phyloP scores from a whole-genome alignment of 169 alveolate genomes.

The Plasmodium cynomolgi region DNA sequence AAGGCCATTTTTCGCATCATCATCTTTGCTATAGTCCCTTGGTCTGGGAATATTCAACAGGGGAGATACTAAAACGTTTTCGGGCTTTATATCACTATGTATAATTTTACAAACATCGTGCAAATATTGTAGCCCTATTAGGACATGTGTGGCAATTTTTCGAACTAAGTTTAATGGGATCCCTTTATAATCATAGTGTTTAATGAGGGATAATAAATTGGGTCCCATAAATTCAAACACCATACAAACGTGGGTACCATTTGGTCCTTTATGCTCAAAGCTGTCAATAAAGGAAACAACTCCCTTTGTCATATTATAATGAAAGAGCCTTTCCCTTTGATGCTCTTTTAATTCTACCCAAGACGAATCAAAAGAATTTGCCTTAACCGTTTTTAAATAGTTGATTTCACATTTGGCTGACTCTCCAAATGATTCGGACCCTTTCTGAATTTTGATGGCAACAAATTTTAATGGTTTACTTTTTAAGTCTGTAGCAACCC shows the following conservation, averaged over 20 bases:
- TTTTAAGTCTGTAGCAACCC: constrained; percentile 96
- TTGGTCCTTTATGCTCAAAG: constrained; percentile 96
- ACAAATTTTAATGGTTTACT: constrained; percentile 91
- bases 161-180: constrained; percentile 94
- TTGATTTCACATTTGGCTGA: constrained; percentile 99
- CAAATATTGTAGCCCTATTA: constrained; percentile 97
- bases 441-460: constrained; percentile 97
- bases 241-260: constrained; percentile 98
- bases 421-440: constrained; percentile 96
- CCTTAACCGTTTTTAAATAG: constrained; percentile 91
- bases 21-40: constrained; percentile 14
- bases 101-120: constrained; percentile 96
- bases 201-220: constrained; percentile 95
- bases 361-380: constrained; percentile 79
- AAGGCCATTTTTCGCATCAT: neutral
- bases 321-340: constrained; percentile 74
- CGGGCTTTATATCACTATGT: constrained; percentile 99
- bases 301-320: constrained; percentile 85
- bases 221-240: constrained; percentile 99
- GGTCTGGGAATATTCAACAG: constrained; percentile 52
- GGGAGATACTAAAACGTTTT: constrained; percentile 93
- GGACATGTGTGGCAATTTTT: constrained; percentile 95
- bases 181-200: constrained; percentile 96
- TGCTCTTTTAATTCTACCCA: constrained; percentile 85
- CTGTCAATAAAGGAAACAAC: constrained; percentile 95